Evolutionary conservation across 306 rosid species (phyloP).

Genomic region (Alnus glutinosa): DNA sequence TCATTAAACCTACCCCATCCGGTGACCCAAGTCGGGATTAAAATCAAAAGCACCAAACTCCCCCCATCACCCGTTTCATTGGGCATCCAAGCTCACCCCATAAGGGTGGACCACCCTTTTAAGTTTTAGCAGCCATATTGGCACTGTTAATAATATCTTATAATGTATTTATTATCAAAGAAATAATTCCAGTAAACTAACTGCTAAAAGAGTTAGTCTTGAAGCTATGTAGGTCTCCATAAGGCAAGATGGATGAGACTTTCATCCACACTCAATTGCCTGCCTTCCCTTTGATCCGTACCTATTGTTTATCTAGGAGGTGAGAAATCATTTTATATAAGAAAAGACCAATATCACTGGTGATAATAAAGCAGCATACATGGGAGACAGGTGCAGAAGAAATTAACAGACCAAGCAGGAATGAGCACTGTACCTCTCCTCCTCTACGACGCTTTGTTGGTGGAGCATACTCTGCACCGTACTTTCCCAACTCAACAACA

Average conservation of each 20-base stretch:
- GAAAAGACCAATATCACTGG: not conserved
- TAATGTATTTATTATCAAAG: not conserved
- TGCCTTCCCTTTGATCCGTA: not conserved
- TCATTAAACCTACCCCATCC: not conserved
- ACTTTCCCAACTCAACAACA: conserved; percentile 63
- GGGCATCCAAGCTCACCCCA: not conserved
- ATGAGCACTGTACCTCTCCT: conserved; percentile 74
- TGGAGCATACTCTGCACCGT: conserved; percentile 48
- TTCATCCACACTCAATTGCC: not conserved
- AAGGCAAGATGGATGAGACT: not conserved
- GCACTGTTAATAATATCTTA: not conserved
- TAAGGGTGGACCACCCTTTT: not conserved
- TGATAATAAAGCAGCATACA: conserved; percentile 6
- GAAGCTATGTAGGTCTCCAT: not conserved
- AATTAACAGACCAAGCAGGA: conserved; percentile 25
- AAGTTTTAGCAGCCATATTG: not conserved
- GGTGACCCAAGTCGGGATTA: not conserved
- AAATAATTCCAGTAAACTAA: not conserved
- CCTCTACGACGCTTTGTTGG: conserved; percentile 90
- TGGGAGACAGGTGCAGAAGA: conserved; percentile 27
- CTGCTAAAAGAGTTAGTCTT: not conserved
- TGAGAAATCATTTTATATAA: not conserved
- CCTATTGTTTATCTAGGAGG: not conserved
- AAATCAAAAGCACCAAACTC: not conserved
- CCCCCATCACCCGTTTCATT: not conserved